Evolutionary conservation across 176 grass and related monocot genomes (phyloP).

Genomic region (Musa schizocarpa): DNA sequence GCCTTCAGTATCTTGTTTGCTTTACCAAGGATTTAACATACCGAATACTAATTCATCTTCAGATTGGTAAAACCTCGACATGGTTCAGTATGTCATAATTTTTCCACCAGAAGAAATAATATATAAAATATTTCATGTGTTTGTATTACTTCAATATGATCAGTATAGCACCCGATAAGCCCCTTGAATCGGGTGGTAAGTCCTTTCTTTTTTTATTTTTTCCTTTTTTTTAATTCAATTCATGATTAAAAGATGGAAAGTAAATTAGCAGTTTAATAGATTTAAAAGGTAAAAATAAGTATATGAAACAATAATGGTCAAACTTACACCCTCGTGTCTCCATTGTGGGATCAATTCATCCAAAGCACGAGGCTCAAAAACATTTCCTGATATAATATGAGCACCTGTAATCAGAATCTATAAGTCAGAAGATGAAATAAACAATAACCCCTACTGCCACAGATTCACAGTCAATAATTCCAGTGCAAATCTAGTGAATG

Average conservation of each 20-base stretch:
- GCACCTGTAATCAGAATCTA: slow-evolving; percentile 37
- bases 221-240: background rate
- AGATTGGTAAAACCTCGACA: no score
- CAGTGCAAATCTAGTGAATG: background rate
- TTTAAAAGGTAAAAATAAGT: slow-evolving; percentile 18
- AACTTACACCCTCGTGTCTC: slow-evolving; percentile 66
- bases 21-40: no score
- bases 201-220: background rate
- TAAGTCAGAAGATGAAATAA: background rate
- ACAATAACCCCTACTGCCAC: background rate
- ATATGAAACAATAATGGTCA: background rate
- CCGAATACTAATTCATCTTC: no score
- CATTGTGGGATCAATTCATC: slow-evolving; percentile 83
- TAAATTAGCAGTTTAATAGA: background rate
- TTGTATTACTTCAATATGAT: no score
- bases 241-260: background rate
- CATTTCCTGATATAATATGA: slow-evolving; percentile 86
- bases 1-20: no score
- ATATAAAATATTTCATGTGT: no score
- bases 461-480: background rate
- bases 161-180: no score
- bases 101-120: no score
- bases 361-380: slow-evolving; percentile 75
- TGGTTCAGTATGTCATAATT: no score
- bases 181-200: no score